Conservation (phyloP, 83 land plant species). For the Larix sibirica region DNA sequence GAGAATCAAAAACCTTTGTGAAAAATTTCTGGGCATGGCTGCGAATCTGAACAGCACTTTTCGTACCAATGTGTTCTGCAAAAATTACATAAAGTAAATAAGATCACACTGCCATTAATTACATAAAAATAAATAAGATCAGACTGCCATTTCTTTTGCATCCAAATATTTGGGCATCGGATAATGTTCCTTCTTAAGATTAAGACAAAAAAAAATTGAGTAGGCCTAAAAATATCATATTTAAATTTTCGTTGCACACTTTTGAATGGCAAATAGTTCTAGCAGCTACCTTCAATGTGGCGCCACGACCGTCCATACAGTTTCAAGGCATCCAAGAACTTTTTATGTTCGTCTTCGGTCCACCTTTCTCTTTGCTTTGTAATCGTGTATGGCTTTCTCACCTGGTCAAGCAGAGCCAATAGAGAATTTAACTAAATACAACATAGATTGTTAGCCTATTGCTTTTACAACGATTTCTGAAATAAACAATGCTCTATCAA, state of each 20-base stretch:
- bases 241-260: not conserved
- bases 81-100: constrained; percentile 1
- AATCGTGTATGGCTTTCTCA: constrained; percentile 51
- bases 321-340: constrained; percentile 27
- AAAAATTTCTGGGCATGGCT: constrained; percentile 91
- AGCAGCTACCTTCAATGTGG: constrained; percentile 36
- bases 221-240: not conserved
- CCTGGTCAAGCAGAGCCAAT: constrained; percentile 14
- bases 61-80: constrained; percentile 80
- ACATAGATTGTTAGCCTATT: too few relatives aligned
- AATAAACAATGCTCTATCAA: too few relatives aligned
- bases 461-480: too few relatives aligned
- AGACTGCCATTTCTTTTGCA: not conserved
- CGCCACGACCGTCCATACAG: constrained; percentile 41
- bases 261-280: not conserved
- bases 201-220: not conserved
- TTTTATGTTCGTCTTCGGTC: constrained; percentile 47
- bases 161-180: not conserved
- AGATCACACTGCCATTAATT: not conserved
- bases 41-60: constrained; percentile 83
- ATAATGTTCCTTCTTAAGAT: not conserved
- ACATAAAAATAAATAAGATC: constrained; percentile 6
- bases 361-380: constrained; percentile 47
- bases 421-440: too few relatives aligned
- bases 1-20: constrained; percentile 53